phyloP scores from a whole-genome alignment of 176 grass and related monocot species.

The Carex littledalei region DNA sequence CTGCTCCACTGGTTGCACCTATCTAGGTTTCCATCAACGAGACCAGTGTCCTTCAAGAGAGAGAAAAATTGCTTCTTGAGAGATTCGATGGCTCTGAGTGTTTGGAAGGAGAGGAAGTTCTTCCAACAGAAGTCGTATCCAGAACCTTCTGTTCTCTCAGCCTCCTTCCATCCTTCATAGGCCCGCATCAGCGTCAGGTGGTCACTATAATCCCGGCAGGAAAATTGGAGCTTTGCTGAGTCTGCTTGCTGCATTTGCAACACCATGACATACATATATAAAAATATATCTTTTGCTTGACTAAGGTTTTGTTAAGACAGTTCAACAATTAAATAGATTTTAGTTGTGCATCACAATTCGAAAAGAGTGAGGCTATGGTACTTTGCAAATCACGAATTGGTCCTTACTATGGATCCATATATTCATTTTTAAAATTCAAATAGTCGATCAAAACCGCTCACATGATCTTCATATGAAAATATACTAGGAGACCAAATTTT shows the following conservation, averaged over 20 bases:
- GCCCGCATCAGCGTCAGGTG: slow-evolving; percentile 85
- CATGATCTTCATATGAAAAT: too few relatives aligned
- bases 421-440: too few relatives aligned
- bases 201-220: slow-evolving; percentile 78
- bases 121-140: slow-evolving; percentile 99
- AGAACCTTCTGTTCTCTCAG: slow-evolving; percentile 71
- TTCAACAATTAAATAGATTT: background rate
- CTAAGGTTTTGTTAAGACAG: background rate
- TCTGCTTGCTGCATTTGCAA: slow-evolving; percentile 72
- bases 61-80: slow-evolving; percentile 81
- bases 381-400: too few relatives aligned
- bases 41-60: slow-evolving; percentile 85
- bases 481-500: too few relatives aligned
- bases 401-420: too few relatives aligned
- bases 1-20: slow-evolving; percentile 78
- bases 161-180: slow-evolving; percentile 91
- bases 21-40: slow-evolving; percentile 66
- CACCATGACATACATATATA: slow-evolving; percentile 1
- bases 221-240: slow-evolving; percentile 88
- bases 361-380: too few relatives aligned
- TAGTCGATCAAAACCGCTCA: too few relatives aligned
- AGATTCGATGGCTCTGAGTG: slow-evolving; percentile 86
- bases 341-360: slow-evolving; percentile 7
- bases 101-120: slow-evolving; percentile 92
- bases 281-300: background rate